Conservation (phyloP, 2,329 filamentous ascomycete genomes). For the Penicillium sp. region DNA sequence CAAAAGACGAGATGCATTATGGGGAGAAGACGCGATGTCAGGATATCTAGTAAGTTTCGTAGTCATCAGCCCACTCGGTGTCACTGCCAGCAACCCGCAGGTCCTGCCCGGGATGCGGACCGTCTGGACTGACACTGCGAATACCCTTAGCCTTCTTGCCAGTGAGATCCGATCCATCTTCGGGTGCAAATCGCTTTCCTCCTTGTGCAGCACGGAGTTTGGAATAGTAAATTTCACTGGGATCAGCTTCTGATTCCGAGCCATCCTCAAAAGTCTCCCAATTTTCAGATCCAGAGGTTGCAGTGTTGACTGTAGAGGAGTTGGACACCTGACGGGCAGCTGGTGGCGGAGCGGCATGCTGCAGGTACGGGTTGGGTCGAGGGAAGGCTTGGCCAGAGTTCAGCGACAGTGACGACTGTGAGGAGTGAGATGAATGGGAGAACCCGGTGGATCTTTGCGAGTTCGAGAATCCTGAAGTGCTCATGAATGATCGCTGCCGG, state of each 20-base stretch:
- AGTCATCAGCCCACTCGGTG: constrained; percentile 47
- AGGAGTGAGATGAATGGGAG: constrained; percentile 38
- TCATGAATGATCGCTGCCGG: constrained; percentile 43
- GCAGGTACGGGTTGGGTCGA: constrained; percentile 30
- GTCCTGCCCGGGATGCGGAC: constrained; percentile 37
- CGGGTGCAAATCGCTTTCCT: constrained; percentile 50
- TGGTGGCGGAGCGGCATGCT: constrained; percentile 31
- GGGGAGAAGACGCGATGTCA: neutral
- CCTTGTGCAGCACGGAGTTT: constrained; percentile 60
- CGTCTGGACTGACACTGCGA: constrained; percentile 39
- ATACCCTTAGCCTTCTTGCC: constrained; percentile 42
- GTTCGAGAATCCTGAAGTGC: constrained; percentile 33
- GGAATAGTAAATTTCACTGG: constrained; percentile 69
- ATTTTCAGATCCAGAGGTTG: constrained; percentile 77
- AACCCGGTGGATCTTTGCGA: constrained; percentile 31
- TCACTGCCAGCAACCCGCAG: constrained; percentile 45
- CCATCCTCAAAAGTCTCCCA: constrained; percentile 94
- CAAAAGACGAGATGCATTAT: constrained; percentile 1
- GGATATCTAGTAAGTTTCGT: constrained; percentile 34
- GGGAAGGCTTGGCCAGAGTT: constrained; percentile 28
- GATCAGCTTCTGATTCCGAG: constrained; percentile 65
- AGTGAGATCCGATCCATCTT: constrained; percentile 29
- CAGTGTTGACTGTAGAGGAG: constrained; percentile 57
- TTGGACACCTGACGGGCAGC: constrained; percentile 60
- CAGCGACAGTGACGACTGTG: constrained; percentile 32